These are phyloP conservation scores for Puccinia novopanici DNA, from an alignment of 1,284 basidiomycete genomes.

Conservation along the genomic window DNA sequence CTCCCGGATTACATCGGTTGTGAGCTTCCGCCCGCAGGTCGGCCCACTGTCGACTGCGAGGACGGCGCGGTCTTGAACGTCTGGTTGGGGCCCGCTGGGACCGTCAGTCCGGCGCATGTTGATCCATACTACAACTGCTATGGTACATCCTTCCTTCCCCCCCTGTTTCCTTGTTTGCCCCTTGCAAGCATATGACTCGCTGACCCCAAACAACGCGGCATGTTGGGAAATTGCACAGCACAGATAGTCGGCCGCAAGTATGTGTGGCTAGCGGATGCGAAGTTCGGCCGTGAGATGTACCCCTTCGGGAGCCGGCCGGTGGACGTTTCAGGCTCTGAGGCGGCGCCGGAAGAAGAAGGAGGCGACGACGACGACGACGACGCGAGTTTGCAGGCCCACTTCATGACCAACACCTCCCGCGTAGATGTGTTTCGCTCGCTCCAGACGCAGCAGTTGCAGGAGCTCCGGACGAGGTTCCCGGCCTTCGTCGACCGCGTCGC, in stretches of 20 bases:
- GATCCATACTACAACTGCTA: constrained; percentile 93
- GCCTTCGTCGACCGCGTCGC: constrained; percentile 67
- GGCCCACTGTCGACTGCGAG: constrained; percentile 67
- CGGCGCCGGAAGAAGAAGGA: not conserved
- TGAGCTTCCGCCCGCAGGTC: constrained; percentile 61
- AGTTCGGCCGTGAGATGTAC: constrained; percentile 42
- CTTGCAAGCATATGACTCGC: not conserved
- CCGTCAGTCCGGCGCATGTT: constrained; percentile 85
- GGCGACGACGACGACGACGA: not conserved
- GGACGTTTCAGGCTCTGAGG: not conserved
- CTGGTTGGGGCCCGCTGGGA: constrained; percentile 81
- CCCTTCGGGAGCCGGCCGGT: constrained; percentile 23
- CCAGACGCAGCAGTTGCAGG: not conserved
- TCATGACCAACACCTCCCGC: constrained; percentile 62
- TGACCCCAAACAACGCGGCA: not conserved
- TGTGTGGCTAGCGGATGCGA: constrained; percentile 31
- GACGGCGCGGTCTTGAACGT: constrained; percentile 75
- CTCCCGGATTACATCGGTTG: constrained; percentile 77
- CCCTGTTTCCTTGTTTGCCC: not conserved
- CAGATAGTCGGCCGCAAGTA: constrained; percentile 36
- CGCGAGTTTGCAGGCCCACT: constrained; percentile 25
- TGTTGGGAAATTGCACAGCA: constrained; percentile 4
- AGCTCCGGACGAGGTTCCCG: constrained; percentile 14
- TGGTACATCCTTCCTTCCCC: constrained; percentile 59
- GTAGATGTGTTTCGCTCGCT: constrained; percentile 56